Evolutionary conservation across 2,329 filamentous ascomycete species (phyloP).

Genomic region (Pseudogymnoascus sp.): DNA sequence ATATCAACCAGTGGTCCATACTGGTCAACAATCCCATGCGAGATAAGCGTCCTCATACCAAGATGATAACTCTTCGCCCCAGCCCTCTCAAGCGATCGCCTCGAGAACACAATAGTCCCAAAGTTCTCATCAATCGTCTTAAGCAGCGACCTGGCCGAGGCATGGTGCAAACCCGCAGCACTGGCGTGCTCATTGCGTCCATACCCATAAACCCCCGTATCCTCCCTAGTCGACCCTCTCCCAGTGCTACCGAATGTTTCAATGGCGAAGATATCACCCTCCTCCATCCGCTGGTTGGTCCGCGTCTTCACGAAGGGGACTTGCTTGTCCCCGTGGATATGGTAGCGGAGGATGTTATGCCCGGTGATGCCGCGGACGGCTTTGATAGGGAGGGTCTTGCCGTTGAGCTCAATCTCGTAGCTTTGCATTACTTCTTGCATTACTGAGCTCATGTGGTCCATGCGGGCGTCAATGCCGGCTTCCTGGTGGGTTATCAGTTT

Average conservation of each 20-base stretch:
- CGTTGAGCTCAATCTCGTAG: slow-evolving; percentile 51
- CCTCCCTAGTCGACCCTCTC: slow-evolving; percentile 41
- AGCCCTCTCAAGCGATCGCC: slow-evolving; percentile 58
- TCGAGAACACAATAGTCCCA: slow-evolving; percentile 53
- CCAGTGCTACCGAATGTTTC: slow-evolving; percentile 53
- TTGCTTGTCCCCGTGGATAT: slow-evolving; percentile 50
- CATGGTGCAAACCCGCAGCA: slow-evolving; percentile 35
- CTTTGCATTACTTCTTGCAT: slow-evolving; percentile 59
- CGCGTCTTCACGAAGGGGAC: slow-evolving; percentile 48
- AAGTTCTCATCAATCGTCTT: slow-evolving; percentile 57
- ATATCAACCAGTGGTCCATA: slow-evolving; percentile 52
- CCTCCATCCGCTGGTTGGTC: slow-evolving; percentile 48
- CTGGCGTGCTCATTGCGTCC: slow-evolving; percentile 36
- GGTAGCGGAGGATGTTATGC: slow-evolving; percentile 48
- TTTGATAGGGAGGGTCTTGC: slow-evolving; percentile 48
- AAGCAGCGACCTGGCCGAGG: slow-evolving; percentile 49
- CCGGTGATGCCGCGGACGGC: slow-evolving; percentile 48
- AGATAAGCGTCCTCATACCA: slow-evolving; percentile 51
- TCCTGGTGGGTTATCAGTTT: slow-evolving; percentile 22
- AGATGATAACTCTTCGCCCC: slow-evolving; percentile 53
- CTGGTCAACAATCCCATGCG: slow-evolving; percentile 49
- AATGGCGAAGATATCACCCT: slow-evolving; percentile 52
- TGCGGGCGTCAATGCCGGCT: slow-evolving; percentile 49
- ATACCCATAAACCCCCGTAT: slow-evolving; percentile 48
- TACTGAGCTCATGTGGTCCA: slow-evolving; percentile 48